Percentiles rank a stretch among this genome's conserved stretches.
These are phyloP conservation scores for Flammula alnicola DNA, from an alignment of 1,284 basidiomycete genomes.

Conservation along the genomic window DNA sequence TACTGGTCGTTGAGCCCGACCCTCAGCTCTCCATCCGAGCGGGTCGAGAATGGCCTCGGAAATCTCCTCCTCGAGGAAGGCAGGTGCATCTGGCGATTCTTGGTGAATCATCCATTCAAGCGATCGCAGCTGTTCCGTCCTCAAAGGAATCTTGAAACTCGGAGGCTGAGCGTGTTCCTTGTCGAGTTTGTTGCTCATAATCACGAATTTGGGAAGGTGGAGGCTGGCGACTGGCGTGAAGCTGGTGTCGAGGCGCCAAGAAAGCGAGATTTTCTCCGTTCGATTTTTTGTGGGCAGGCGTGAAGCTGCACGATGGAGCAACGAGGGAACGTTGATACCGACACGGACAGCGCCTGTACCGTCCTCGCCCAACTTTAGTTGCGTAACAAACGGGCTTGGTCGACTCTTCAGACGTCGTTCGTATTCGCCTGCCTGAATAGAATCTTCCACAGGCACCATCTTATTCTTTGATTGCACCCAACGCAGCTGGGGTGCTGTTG, in stretches of 20 bases:
- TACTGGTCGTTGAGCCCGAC: constrained; percentile 80
- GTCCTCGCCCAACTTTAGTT: constrained; percentile 75
- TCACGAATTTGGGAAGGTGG: constrained; percentile 63
- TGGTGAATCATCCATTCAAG: constrained; percentile 92
- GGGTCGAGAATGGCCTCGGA: constrained; percentile 87
- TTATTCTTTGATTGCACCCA: constrained; percentile 72
- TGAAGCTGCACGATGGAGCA: constrained; percentile 87
- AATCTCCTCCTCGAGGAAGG: constrained; percentile 93
- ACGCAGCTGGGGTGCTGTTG: constrained; percentile 71
- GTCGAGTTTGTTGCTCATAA: constrained; percentile 83
- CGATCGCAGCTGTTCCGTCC: constrained; percentile 89
- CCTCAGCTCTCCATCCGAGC: constrained; percentile 93
- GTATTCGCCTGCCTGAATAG: constrained; percentile 82
- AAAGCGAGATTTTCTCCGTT: constrained; percentile 56
- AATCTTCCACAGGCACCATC: constrained; percentile 78
- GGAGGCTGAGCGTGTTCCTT: constrained; percentile 78
- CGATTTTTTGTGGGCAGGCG: constrained; percentile 71
- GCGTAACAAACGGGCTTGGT: constrained; percentile 87
- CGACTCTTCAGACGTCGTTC: constrained; percentile 88
- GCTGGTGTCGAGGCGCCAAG: constrained; percentile 85
- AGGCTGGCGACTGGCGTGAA: constrained; percentile 71
- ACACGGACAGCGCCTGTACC: constrained; percentile 77
- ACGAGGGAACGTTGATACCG: constrained; percentile 86
- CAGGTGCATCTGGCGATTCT: constrained; percentile 67
- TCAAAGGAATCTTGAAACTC: constrained; percentile 74